phyloP scores from a whole-genome alignment of 31 red algal species.

The Odonthalia washingtoniensis region DNA sequence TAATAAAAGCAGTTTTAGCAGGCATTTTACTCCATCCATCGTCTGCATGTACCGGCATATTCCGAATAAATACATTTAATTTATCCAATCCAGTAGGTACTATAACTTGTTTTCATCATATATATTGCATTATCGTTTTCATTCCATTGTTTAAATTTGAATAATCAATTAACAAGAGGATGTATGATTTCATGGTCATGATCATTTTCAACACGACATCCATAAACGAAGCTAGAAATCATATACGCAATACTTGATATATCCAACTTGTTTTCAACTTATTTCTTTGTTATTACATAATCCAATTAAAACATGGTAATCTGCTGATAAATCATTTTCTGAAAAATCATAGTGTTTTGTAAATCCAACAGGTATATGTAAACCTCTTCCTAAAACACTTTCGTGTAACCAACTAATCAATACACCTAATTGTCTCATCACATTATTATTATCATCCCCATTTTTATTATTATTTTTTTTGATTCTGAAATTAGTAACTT shows the following conservation, averaged over 20 bases:
- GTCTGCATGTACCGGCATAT: slow-evolving; percentile 25
- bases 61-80: neutral
- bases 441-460: neutral
- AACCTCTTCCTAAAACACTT: slow-evolving; percentile 63
- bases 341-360: slow-evolving; percentile 77
- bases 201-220: slow-evolving; percentile 57
- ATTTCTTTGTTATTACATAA: too few relatives aligned
- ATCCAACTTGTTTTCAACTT: too few relatives aligned
- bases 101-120: too few relatives aligned
- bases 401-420: slow-evolving; percentile 68
- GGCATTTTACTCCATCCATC: slow-evolving; percentile 67
- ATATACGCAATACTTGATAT: too few relatives aligned
- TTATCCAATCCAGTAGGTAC: too few relatives aligned
- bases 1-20: slow-evolving; percentile 32
- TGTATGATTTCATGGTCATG: slow-evolving; percentile 66
- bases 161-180: slow-evolving; percentile 60
- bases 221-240: slow-evolving; percentile 54
- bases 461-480: too few relatives aligned
- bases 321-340: slow-evolving; percentile 64
- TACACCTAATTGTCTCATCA: slow-evolving; percentile 33
- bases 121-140: too few relatives aligned
- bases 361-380: too few relatives aligned
- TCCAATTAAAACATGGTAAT: too few relatives aligned
- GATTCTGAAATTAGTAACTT: too few relatives aligned
- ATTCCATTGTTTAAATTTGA: neutral